Percentiles rank a stretch among this genome's conserved stretches.
Evolutionary conservation across 2,329 filamentous ascomycete genomes (phyloP).

Genomic region (Achaetomium macrosporum): DNA sequence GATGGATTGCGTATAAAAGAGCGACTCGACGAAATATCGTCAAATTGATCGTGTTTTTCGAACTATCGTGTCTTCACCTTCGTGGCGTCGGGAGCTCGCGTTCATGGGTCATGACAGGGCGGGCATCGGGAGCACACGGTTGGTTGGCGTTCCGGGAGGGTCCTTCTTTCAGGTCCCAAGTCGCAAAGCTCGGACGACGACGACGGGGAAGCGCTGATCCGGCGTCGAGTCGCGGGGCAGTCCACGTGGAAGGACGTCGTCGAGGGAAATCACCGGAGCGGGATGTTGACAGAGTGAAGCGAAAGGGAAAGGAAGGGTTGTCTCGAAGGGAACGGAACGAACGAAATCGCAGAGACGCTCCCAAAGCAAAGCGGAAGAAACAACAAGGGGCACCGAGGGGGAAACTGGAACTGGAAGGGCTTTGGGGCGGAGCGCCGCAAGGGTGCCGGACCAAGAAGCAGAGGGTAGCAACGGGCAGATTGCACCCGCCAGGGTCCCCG

Average conservation of each 20-base stretch:
- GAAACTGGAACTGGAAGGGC: constrained; percentile 19
- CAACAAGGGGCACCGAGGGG: constrained; percentile 19
- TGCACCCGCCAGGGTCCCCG: constrained; percentile 20
- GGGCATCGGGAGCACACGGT: constrained; percentile 24
- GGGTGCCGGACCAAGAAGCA: constrained; percentile 18
- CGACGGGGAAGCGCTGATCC: constrained; percentile 8
- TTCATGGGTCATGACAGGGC: constrained; percentile 27
- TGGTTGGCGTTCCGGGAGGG: constrained; percentile 26
- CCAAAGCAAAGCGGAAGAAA: constrained; percentile 15
- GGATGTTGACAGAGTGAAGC: constrained; percentile 25
- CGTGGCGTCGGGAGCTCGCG: constrained; percentile 22
- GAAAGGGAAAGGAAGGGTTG: constrained; percentile 17
- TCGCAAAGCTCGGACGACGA: constrained; percentile 15
- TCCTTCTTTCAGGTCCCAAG: constrained; percentile 13
- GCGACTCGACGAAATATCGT: constrained; percentile 44
- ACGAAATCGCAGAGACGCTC: constrained; percentile 12
- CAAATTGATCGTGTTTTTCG: constrained; percentile 25
- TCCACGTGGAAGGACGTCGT: constrained; percentile 24
- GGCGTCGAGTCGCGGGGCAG: constrained; percentile 24
- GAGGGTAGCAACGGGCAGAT: constrained; percentile 22
- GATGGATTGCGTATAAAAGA: constrained; percentile 33
- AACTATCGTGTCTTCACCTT: constrained; percentile 25
- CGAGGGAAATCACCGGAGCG: constrained; percentile 23
- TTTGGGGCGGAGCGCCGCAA: constrained; percentile 25
- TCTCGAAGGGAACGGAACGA: constrained; percentile 20